These are phyloP conservation scores for Neurospora sp. DNA, from an alignment of 495 filamentous ascomycete species.

Conservation along the genomic window DNA sequence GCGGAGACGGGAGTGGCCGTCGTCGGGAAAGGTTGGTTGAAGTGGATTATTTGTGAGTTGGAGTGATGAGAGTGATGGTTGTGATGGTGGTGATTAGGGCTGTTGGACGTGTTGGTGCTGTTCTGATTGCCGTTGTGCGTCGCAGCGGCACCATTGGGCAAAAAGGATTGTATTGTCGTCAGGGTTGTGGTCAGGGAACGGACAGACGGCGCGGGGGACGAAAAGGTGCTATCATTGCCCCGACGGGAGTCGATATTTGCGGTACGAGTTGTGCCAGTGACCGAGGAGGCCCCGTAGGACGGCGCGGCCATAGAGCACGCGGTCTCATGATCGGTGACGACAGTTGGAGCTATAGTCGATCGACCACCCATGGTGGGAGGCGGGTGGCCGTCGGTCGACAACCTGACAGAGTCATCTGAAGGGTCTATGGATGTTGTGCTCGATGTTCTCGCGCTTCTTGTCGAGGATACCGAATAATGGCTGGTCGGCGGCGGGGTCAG, in stretches of 20 bases:
- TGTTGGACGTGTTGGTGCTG: slow-evolving; percentile 22
- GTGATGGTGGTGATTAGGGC: slow-evolving; percentile 23
- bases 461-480: slow-evolving; percentile 48
- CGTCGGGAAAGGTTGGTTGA: slow-evolving; percentile 83
- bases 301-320: slow-evolving; percentile 62
- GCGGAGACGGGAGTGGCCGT: slow-evolving; percentile 58
- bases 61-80: slow-evolving; percentile 29
- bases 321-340: slow-evolving; percentile 71
- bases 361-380: slow-evolving; percentile 52
- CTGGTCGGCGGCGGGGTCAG: slow-evolving; percentile 36
- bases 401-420: slow-evolving; percentile 40
- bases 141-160: slow-evolving; percentile 53
- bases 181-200: slow-evolving; percentile 89
- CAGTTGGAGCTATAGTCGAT: slow-evolving; percentile 59
- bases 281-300: slow-evolving; percentile 60
- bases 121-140: slow-evolving; percentile 45
- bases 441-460: slow-evolving; percentile 22
- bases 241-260: slow-evolving; percentile 52
- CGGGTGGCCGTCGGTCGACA: slow-evolving; percentile 48
- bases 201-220: slow-evolving; percentile 83
- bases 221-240: slow-evolving; percentile 82
- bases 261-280: slow-evolving; percentile 53
- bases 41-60: slow-evolving; percentile 54
- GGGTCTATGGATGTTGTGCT: slow-evolving; percentile 31
- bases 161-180: slow-evolving; percentile 87